phyloP scores from a whole-genome alignment of 2,329 filamentous ascomycete genomes.

The Sphaerulina musiva region DNA sequence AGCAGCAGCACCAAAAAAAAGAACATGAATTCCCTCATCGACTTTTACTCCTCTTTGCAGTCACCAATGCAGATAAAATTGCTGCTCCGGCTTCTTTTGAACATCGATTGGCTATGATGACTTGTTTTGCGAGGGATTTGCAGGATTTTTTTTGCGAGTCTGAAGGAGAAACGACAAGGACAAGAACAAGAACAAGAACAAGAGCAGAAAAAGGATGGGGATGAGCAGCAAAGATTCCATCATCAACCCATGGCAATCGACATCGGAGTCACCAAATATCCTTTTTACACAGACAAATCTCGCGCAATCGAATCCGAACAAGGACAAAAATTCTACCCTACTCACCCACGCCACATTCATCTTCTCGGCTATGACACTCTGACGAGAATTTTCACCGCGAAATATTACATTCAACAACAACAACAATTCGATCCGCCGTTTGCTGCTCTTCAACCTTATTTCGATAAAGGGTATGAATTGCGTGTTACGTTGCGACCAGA shows the following conservation, averaged over 20 bases:
- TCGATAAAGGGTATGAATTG: constrained; percentile 52
- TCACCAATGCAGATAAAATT: constrained; percentile 60
- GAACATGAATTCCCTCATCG: constrained; percentile 33
- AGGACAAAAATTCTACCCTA: constrained; percentile 30
- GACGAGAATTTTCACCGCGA: constrained; percentile 63
- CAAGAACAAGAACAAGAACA: too few relatives aligned
- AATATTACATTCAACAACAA: constrained; percentile 54
- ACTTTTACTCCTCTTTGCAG: constrained; percentile 55
- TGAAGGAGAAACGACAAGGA: too few relatives aligned
- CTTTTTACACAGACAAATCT: constrained; percentile 70
- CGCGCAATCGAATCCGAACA: constrained; percentile 46
- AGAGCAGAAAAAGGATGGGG: too few relatives aligned
- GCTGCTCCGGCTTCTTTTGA: constrained; percentile 62
- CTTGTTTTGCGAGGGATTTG: constrained; percentile 56
- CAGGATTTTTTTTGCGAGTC: constrained; percentile 17
- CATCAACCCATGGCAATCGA: constrained; percentile 47
- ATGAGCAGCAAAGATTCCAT: too few relatives aligned
- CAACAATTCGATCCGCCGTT: constrained; percentile 40
- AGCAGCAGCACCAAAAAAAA: constrained; percentile 17
- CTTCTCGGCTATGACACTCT: constrained; percentile 72
- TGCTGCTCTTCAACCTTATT: constrained; percentile 55
- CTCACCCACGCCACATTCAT: constrained; percentile 52
- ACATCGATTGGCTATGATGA: constrained; percentile 65
- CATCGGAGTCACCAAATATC: constrained; percentile 62
- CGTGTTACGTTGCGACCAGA: constrained; percentile 59